Conservation (phyloP, 2,329 filamentous ascomycete genomes). For the Cladosporium sphaerospermum region DNA sequence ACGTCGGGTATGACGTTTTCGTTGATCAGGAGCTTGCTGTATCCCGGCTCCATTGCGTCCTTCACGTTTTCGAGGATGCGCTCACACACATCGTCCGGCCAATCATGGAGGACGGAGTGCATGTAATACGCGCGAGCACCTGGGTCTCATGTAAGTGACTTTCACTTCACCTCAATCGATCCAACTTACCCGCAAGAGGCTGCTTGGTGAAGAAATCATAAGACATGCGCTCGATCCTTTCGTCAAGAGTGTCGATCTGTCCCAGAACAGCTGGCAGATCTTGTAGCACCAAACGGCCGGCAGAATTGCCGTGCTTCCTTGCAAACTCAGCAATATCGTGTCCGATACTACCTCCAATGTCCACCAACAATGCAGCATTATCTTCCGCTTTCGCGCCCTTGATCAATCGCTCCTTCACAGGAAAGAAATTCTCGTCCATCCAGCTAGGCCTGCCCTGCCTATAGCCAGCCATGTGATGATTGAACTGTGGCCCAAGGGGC, state of each 20-base stretch:
- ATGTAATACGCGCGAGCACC: constrained; percentile 21
- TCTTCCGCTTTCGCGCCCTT: background rate
- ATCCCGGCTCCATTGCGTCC: constrained; percentile 20
- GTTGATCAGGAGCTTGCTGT: constrained; percentile 23
- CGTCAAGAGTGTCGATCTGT: constrained; percentile 2
- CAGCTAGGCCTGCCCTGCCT: constrained; percentile 8
- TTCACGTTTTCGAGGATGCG: constrained; percentile 18
- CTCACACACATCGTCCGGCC: constrained; percentile 16
- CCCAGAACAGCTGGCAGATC: constrained; percentile 17
- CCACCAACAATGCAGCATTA: constrained; percentile 9
- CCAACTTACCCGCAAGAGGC: background rate
- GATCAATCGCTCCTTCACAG: constrained; percentile 9
- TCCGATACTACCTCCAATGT: constrained; percentile 13
- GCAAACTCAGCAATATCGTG: constrained; percentile 16
- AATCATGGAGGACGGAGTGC: constrained; percentile 24
- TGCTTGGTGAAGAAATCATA: constrained; percentile 11
- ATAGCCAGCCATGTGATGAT: constrained; percentile 11
- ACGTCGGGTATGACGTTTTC: constrained; percentile 21
- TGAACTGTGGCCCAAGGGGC: constrained; percentile 4
- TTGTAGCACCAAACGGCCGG: constrained; percentile 22
- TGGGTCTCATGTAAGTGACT: background rate
- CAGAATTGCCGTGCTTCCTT: constrained; percentile 12
- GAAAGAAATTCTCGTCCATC: constrained; percentile 12
- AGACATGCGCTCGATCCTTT: constrained; percentile 2
- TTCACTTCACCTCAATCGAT: background rate